Percentiles rank a stretch among this genome's conserved stretches.
phyloP scores from a whole-genome alignment of 345 rosid genomes.

The Cardamine chenopodiifolia region DNA sequence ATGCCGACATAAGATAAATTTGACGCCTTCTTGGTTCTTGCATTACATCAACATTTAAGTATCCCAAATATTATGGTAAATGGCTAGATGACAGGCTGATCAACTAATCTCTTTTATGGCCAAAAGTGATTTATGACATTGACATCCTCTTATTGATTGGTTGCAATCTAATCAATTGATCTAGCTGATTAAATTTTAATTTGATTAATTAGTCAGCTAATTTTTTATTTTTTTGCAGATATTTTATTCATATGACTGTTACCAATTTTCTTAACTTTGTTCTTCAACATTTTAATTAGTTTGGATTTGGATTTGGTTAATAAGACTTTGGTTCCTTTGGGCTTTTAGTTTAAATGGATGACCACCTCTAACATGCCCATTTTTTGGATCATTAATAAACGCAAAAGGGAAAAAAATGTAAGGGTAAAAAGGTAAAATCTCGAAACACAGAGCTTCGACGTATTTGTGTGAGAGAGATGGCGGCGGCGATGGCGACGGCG shows the following conservation, averaged over 20 bases:
- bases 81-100: not conserved
- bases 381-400: not conserved
- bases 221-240: too few relatives aligned
- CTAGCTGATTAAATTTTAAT: too few relatives aligned
- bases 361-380: too few relatives aligned
- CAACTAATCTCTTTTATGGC: not conserved
- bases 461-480: not conserved
- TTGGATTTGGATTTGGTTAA: too few relatives aligned
- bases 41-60: not conserved
- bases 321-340: not conserved
- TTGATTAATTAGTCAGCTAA: not conserved
- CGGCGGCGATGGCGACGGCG: conserved; percentile 2
- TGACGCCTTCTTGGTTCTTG: not conserved
- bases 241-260: not conserved
- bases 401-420: not conserved
- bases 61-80: conserved; percentile 4
- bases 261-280: not conserved
- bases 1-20: not conserved
- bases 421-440: not conserved
- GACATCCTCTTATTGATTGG: not conserved
- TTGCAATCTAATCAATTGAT: not conserved
- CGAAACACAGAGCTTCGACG: not conserved
- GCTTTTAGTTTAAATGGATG: not conserved
- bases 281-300: not conserved
- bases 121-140: not conserved